A percentile compares a stretch with the other conserved stretches of the same genome.
These are phyloP conservation scores for Colletotrichum sp. DNA, from an alignment of 2,329 filamentous ascomycete species.

Conservation along the genomic window DNA sequence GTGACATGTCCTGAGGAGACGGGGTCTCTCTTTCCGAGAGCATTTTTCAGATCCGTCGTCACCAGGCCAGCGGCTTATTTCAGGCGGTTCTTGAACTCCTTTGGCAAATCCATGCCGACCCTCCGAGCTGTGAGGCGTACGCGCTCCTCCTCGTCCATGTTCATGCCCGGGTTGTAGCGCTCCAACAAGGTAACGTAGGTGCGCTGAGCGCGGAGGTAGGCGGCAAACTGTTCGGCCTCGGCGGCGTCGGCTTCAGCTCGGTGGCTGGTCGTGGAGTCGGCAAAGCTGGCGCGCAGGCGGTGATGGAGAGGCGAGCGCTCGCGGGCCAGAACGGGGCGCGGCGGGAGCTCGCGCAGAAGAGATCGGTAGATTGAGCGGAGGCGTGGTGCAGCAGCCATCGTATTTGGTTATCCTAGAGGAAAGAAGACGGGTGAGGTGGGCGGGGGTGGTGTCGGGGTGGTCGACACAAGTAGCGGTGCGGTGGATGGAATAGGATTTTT, in stretches of 20 bases:
- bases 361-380: constrained; percentile 85
- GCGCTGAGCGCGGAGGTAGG: constrained; percentile 85
- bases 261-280: constrained; percentile 30
- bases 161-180: constrained; percentile 92
- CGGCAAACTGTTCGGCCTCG: constrained; percentile 77
- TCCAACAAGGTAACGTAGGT: constrained; percentile 83
- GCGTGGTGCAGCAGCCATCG: constrained; percentile 36
- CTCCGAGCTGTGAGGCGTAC: constrained; percentile 83
- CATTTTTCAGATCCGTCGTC: background rate
- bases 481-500: background rate
- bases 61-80: background rate
- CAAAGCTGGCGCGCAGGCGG: constrained; percentile 70
- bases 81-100: constrained; percentile 51
- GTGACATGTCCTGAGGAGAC: background rate
- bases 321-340: constrained; percentile 61
- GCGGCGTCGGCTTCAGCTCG: constrained; percentile 28
- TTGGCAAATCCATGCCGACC: constrained; percentile 89
- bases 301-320: constrained; percentile 72
- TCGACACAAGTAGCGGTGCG: background rate
- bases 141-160: constrained; percentile 84
- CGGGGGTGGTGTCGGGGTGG: background rate
- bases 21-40: background rate
- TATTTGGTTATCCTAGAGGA: background rate
- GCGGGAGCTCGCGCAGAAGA: constrained; percentile 87
- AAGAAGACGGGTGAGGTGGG: background rate